These are phyloP conservation scores for Apiospora hydei DNA, from an alignment of 2,329 filamentous ascomycete genomes.

Conservation along the genomic window DNA sequence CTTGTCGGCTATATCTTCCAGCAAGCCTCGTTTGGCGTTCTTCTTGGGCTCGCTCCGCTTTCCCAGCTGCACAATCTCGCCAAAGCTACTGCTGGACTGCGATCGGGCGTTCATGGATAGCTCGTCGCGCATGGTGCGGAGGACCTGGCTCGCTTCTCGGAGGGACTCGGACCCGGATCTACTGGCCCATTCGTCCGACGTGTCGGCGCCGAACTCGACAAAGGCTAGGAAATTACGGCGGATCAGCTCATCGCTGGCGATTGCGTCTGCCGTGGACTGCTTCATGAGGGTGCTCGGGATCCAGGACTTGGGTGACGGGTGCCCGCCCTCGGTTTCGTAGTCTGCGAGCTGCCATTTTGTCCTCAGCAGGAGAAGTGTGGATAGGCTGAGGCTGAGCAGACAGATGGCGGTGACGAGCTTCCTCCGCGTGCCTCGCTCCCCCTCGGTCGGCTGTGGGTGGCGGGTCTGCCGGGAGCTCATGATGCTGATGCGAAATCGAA, in stretches of 20 bases:
- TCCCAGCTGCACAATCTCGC: background rate
- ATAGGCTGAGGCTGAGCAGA: background rate
- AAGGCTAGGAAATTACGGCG: background rate
- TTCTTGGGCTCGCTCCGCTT: background rate
- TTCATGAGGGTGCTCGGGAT: constrained; percentile 4
- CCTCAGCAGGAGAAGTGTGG: background rate
- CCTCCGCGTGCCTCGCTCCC: background rate
- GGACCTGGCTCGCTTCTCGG: background rate
- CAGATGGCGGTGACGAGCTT: background rate
- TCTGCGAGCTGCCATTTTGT: background rate
- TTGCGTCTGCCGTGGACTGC: constrained; percentile 8
- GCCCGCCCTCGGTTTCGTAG: background rate
- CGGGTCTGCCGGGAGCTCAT: background rate
- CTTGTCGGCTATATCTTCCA: background rate
- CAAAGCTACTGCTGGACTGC: background rate
- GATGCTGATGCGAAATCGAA: background rate
- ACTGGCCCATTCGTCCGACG: background rate
- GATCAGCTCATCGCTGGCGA: constrained; percentile 11
- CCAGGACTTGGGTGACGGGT: background rate
- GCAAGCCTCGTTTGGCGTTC: background rate
- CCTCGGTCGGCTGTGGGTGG: background rate
- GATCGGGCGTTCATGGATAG: background rate
- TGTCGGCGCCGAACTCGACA: constrained; percentile 13
- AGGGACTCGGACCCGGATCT: background rate
- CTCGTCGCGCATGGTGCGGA: background rate